phyloP scores from a whole-genome alignment of 805 yeast genomes.

The Saturnispora besseyi region DNA sequence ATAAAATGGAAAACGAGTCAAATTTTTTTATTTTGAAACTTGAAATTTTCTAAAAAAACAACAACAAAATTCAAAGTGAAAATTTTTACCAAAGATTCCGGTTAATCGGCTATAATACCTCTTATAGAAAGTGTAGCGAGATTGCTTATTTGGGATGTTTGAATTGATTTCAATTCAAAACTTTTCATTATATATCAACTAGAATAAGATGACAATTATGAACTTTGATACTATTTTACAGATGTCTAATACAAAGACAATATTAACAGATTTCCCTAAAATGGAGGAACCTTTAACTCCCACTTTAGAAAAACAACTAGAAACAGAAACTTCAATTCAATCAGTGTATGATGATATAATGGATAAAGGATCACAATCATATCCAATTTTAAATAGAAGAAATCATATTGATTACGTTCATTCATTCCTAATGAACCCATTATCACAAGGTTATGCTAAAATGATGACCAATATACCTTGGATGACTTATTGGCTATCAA shows the following conservation, averaged over 20 bases:
- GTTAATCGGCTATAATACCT: not conserved
- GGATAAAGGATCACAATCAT: slow-evolving; percentile 24
- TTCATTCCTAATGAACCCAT: slow-evolving; percentile 31
- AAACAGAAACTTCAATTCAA: slow-evolving; percentile 29
- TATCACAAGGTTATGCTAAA: slow-evolving; percentile 43
- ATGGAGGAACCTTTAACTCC: slow-evolving; percentile 22
- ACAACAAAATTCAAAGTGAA: no score
- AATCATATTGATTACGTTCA: slow-evolving; percentile 38
- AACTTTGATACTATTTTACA: slow-evolving; percentile 20
- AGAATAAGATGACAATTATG: not conserved
- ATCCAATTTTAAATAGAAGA: slow-evolving; percentile 23
- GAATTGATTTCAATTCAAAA: not conserved
- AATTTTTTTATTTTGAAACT: no score
- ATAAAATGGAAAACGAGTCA: not conserved
- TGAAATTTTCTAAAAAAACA: no score
- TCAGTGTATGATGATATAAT: slow-evolving; percentile 26
- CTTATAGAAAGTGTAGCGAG: no score
- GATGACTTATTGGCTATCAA: slow-evolving; percentile 79
- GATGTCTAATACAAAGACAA: slow-evolving; percentile 12
- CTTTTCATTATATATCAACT: not conserved
- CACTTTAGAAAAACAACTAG: slow-evolving; percentile 32
- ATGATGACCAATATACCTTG: slow-evolving; percentile 91
- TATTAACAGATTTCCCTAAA: not conserved
- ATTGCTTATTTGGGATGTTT: slow-evolving; percentile 2
- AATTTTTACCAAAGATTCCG: not conserved